Evolutionary conservation across 2,329 filamentous ascomycete species (phyloP).

Genomic region (Ophiognomonia clavigignenti-juglandacearum): DNA sequence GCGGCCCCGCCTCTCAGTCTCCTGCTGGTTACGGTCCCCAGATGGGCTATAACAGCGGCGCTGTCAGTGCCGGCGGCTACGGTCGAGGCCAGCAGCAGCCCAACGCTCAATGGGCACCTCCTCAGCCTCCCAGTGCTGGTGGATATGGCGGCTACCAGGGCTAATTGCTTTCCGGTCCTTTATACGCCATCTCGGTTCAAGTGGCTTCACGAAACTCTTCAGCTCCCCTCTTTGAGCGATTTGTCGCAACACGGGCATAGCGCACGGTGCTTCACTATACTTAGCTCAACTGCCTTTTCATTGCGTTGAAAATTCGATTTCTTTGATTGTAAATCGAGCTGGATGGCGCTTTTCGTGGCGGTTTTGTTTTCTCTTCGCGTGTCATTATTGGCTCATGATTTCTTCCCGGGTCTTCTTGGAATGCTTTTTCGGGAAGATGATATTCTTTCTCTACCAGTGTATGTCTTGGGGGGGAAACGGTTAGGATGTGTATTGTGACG

Average conservation of each 20-base stretch:
- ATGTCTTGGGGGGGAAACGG: slow-evolving; percentile 12
- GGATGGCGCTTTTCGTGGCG: background rate
- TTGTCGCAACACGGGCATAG: background rate
- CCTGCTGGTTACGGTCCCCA: slow-evolving; percentile 61
- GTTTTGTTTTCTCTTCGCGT: background rate
- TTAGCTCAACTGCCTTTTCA: too few species aligned
- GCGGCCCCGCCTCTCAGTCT: slow-evolving; percentile 52
- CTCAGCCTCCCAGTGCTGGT: slow-evolving; percentile 52
- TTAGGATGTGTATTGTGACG: slow-evolving; percentile 19
- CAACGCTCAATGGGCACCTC: slow-evolving; percentile 48
- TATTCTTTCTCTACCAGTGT: background rate
- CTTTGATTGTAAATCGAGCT: background rate
- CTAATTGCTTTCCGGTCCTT: slow-evolving; percentile 27
- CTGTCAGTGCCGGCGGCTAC: slow-evolving; percentile 76
- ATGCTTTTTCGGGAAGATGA: background rate
- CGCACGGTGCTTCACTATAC: slow-evolving; percentile 2
- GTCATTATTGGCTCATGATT: background rate
- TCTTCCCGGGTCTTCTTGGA: too few species aligned
- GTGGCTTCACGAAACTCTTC: background rate
- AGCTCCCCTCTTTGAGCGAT: background rate
- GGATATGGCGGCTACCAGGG: slow-evolving; percentile 62
- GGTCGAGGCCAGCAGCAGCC: slow-evolving; percentile 66
- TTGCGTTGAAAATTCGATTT: background rate
- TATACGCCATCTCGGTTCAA: background rate
- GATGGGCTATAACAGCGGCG: slow-evolving; percentile 67